Evolutionary conservation across 768 basidiomycete species (phyloP).

Genomic region (Gautieria morchelliformis): DNA sequence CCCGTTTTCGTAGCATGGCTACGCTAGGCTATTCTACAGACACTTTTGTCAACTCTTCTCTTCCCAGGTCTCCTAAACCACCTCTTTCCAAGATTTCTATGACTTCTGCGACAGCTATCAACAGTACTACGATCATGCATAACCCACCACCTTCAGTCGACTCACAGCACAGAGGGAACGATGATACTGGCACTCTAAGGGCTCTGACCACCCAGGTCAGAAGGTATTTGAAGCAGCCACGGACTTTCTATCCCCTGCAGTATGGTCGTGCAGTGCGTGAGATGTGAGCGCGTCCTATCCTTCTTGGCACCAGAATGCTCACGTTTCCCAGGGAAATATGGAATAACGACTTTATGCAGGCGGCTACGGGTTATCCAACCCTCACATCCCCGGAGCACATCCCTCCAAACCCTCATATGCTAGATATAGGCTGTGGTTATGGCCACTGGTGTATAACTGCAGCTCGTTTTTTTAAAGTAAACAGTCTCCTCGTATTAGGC

Average conservation of each 20-base stretch:
- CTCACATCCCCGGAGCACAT: slow-evolving; percentile 36
- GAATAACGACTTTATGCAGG: background rate
- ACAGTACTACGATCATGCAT: too few relatives aligned
- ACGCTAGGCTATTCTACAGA: background rate
- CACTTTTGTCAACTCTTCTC: background rate
- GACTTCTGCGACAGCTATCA: background rate
- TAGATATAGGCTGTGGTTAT: slow-evolving; percentile 65
- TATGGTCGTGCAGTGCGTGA: background rate
- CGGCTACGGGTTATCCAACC: background rate
- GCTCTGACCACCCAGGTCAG: background rate
- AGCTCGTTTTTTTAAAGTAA: slow-evolving; percentile 55
- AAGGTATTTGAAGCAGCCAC: background rate
- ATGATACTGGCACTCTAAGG: background rate
- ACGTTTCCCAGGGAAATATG: background rate
- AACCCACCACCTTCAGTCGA: background rate
- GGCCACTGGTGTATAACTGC: slow-evolving; percentile 68
- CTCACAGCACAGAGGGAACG: background rate
- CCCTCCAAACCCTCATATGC: slow-evolving; percentile 11
- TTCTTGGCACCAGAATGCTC: too few relatives aligned
- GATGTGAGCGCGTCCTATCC: background rate
- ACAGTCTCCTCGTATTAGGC: slow-evolving; percentile 14
- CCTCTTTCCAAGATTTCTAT: background rate
- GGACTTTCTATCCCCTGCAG: background rate
- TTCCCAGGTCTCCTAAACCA: background rate
- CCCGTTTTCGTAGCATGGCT: background rate